These are phyloP conservation scores for Raphanus raphanistrum DNA, from an alignment of 345 rosid genomes.

Conservation along the genomic window DNA sequence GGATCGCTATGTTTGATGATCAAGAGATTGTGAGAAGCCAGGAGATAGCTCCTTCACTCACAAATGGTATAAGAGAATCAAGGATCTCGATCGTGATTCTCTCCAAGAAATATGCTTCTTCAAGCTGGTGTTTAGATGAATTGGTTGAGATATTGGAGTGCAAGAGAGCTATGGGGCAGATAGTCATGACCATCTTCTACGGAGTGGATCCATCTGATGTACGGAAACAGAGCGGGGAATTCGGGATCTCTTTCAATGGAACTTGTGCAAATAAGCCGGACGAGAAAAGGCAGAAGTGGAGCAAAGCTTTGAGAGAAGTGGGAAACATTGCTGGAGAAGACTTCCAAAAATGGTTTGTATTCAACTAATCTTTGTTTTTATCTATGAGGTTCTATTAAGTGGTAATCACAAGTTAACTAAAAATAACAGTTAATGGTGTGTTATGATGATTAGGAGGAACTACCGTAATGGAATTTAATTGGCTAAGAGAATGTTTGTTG, in stretches of 20 bases:
- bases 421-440: not conserved
- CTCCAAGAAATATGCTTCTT: not conserved
- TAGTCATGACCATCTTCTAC: not conserved
- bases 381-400: not conserved
- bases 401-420: not conserved
- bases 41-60: not conserved
- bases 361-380: not conserved
- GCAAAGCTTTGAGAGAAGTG: not conserved
- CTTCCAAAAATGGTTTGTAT: not conserved
- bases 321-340: not conserved
- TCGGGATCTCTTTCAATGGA: not conserved
- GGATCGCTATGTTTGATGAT: not conserved
- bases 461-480: not conserved
- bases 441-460: not conserved
- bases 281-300: not conserved
- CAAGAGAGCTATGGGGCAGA: not conserved
- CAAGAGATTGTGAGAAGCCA: not conserved
- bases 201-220: not conserved
- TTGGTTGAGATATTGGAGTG: not conserved
- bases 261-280: not conserved
- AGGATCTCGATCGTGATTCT: not conserved
- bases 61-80: not conserved
- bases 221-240: not conserved
- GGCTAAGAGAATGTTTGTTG: not conserved
- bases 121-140: not conserved